phyloP scores from a whole-genome alignment of 495 filamentous ascomycete species.

The Penicillium pulvis region DNA sequence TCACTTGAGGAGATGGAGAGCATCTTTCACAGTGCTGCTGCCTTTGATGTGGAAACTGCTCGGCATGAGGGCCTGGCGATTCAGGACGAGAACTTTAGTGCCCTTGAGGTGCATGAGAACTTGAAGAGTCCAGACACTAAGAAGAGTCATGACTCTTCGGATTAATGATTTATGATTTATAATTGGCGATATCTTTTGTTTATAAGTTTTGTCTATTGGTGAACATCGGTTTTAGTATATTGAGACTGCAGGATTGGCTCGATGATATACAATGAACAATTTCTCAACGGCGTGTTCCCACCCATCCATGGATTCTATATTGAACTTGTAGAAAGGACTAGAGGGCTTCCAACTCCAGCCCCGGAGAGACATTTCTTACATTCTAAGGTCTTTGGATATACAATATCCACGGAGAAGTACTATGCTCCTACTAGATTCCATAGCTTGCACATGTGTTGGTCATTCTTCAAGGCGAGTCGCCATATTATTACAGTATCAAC shows the following conservation, averaged over 20 bases:
- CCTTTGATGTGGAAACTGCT: conserved; percentile 28
- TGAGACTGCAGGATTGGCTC: not conserved
- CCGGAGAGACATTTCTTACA: not conserved
- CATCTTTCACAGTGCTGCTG: conserved; percentile 30
- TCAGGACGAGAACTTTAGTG: conserved; percentile 10
- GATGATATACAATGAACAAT: not conserved
- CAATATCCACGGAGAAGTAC: not conserved
- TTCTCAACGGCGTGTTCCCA: not conserved
- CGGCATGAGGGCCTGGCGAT: conserved; percentile 18
- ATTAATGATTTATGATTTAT: conserved; percentile 6
- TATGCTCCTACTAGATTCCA: not conserved
- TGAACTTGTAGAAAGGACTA: no score
- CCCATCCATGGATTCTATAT: no score
- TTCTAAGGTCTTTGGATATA: not conserved
- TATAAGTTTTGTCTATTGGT: not conserved
- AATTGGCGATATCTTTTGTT: not conserved
- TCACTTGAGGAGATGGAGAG: conserved; percentile 51
- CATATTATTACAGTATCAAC: conserved; percentile 33
- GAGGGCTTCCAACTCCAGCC: no score
- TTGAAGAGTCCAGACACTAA: conserved; percentile 9
- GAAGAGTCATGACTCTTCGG: conserved; percentile 8
- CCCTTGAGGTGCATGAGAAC: conserved; percentile 18
- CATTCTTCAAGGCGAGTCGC: conserved; percentile 4
- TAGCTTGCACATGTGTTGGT: not conserved
- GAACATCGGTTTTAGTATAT: not conserved